phyloP scores from a whole-genome alignment of 2,329 filamentous ascomycete species.

The Graphilbum sp. region DNA sequence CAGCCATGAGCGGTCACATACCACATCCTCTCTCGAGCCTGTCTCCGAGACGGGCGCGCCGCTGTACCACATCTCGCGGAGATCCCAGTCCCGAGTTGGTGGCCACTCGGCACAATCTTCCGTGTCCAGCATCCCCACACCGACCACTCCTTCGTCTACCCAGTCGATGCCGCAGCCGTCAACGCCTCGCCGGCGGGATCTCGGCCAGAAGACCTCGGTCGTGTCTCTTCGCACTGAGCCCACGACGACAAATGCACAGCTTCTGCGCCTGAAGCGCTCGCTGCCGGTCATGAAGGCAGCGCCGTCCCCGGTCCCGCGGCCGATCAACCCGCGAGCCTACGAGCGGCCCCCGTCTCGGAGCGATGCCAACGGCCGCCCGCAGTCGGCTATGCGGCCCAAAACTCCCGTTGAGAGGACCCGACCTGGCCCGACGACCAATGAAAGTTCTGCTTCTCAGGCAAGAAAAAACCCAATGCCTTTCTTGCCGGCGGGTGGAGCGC shows the following conservation, averaged over 20 bases:
- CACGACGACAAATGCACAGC: constrained; percentile 48
- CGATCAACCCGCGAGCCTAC: constrained; percentile 23
- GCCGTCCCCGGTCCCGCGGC: constrained; percentile 32
- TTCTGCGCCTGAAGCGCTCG: constrained; percentile 49
- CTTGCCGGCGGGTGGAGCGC: constrained; percentile 57
- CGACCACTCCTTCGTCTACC: constrained; percentile 39
- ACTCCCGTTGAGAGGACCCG: constrained; percentile 52
- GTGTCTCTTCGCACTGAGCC: constrained; percentile 39
- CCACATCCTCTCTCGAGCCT: constrained; percentile 68
- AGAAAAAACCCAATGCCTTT: constrained; percentile 57
- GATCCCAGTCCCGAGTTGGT: constrained; percentile 46
- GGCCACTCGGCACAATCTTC: constrained; percentile 57
- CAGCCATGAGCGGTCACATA: constrained; percentile 48
- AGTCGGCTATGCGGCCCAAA: constrained; percentile 43
- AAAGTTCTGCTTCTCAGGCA: constrained; percentile 32
- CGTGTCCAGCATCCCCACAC: constrained; percentile 43
- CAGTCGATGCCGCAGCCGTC: constrained; percentile 33
- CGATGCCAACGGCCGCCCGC: constrained; percentile 30
- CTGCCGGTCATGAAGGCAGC: constrained; percentile 40
- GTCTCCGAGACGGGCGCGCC: constrained; percentile 80
- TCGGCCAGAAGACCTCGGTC: constrained; percentile 37
- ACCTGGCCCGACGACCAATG: constrained; percentile 21
- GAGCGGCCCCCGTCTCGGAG: constrained; percentile 45
- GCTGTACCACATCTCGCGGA: constrained; percentile 37
- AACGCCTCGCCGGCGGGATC: constrained; percentile 44